Conservation (phyloP, 1,139 yeast genomes). For the Scheffersomyces insectosa region DNA sequence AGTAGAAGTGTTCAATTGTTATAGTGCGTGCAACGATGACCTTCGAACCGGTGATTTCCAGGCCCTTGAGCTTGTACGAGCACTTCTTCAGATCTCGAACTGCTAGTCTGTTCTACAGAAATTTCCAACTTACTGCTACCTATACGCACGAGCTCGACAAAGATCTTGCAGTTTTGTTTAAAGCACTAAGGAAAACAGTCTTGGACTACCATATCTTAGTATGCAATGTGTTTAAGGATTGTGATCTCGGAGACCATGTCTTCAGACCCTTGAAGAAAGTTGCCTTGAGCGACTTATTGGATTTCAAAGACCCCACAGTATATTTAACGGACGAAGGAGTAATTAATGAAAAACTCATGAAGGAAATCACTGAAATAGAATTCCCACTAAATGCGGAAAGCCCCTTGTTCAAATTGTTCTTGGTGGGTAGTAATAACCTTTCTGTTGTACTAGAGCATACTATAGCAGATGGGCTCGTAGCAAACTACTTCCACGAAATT, state of each 20-base stretch:
- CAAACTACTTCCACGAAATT: constrained; percentile 37
- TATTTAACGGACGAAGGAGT: constrained; percentile 18
- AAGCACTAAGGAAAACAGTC: constrained; percentile 34
- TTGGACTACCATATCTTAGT: constrained; percentile 37
- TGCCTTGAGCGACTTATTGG: constrained; percentile 27
- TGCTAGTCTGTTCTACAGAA: constrained; percentile 27
- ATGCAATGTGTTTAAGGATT: constrained; percentile 30
- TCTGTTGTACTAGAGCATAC: constrained; percentile 41
- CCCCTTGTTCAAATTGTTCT: constrained; percentile 35
- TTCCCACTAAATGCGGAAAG: constrained; percentile 26
- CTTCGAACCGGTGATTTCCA: constrained; percentile 10
- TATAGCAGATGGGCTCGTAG: constrained; percentile 45
- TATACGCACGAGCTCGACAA: constrained; percentile 25
- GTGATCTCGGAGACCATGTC: constrained; percentile 10
- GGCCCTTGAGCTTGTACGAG: constrained; percentile 36
- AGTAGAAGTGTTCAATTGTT: too few relatives aligned
- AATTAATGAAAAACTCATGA: constrained; percentile 31
- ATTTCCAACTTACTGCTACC: constrained; percentile 38
- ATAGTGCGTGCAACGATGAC: background rate
- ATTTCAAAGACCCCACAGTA: constrained; percentile 9
- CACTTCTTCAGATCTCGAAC: constrained; percentile 38
- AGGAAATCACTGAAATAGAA: constrained; percentile 18
- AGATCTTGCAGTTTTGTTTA: constrained; percentile 16
- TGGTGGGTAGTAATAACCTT: constrained; percentile 24
- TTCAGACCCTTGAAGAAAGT: constrained; percentile 27